Percentiles rank a stretch among this genome's conserved stretches.
Conservation (phyloP, 2,329 filamentous ascomycete species). For the Botrytis medusae region DNA sequence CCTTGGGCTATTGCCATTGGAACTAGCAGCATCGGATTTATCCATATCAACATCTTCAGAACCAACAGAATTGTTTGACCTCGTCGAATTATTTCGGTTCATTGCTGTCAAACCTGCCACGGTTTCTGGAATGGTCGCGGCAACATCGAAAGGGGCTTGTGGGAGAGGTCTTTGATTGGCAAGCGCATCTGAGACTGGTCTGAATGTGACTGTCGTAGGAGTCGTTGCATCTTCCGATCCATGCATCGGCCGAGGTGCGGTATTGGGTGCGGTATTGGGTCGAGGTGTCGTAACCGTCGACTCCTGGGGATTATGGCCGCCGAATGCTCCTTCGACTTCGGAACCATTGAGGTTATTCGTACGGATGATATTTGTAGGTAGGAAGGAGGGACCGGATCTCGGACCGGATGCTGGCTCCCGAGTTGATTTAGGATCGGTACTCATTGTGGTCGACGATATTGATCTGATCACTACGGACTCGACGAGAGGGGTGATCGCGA, state of each 20-base stretch:
- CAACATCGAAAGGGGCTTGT: constrained; percentile 49
- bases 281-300: constrained; percentile 55
- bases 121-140: constrained; percentile 50
- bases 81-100: constrained; percentile 59
- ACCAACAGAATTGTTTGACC: constrained; percentile 58
- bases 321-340: background rate
- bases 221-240: constrained; percentile 54
- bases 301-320: constrained; percentile 44
- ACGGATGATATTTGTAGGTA: constrained; percentile 59
- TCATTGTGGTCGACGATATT: background rate
- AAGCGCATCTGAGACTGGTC: constrained; percentile 36
- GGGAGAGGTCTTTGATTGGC: constrained; percentile 55
- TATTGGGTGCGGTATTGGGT: constrained; percentile 45
- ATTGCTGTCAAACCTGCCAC: constrained; percentile 46
- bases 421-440: constrained; percentile 6
- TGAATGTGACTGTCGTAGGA: constrained; percentile 61
- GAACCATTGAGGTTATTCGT: constrained; percentile 40
- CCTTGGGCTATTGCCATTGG: constrained; percentile 63
- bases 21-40: constrained; percentile 59
- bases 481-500: constrained; percentile 1
- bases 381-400: constrained; percentile 45
- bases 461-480: constrained; percentile 6
- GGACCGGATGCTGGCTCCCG: constrained; percentile 11
- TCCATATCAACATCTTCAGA: constrained; percentile 75
- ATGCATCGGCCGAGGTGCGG: constrained; percentile 44